A percentile compares a stretch with the other conserved stretches of the same genome.
These are phyloP conservation scores for Dryadomyces quercus-mongolicae DNA, from an alignment of 2,329 filamentous ascomycete genomes.

Conservation along the genomic window DNA sequence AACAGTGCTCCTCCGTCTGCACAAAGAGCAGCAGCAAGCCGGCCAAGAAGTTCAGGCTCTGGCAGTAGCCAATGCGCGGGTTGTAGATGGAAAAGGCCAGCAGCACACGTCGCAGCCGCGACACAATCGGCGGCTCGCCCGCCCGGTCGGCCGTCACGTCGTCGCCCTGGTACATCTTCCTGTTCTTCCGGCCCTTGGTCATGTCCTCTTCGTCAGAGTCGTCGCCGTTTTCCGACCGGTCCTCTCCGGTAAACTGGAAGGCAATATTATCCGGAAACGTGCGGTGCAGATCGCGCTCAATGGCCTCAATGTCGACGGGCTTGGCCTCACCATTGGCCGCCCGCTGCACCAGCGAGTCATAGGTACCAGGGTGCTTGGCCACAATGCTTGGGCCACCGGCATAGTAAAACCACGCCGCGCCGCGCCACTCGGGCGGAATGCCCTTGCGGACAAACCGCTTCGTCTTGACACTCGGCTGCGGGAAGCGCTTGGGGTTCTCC, in stretches of 20 bases:
- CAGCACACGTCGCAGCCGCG: conserved; percentile 70
- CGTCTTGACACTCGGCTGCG: conserved; percentile 66
- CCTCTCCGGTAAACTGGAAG: conserved; percentile 46
- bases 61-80: conserved; percentile 86
- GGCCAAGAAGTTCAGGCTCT: conserved; percentile 89
- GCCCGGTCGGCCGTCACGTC: conserved; percentile 19
- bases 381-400: conserved; percentile 74
- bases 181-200: not conserved
- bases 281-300: conserved; percentile 84
- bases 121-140: conserved; percentile 64
- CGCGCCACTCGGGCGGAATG: conserved; percentile 85
- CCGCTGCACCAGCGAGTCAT: conserved; percentile 55
- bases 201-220: not conserved
- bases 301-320: conserved; percentile 70
- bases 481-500: conserved; percentile 63
- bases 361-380: conserved; percentile 63
- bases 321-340: conserved; percentile 36
- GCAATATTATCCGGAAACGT: conserved; percentile 90
- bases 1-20: conserved; percentile 76
- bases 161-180: not conserved
- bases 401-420: conserved; percentile 96
- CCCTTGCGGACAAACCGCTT: conserved; percentile 89
- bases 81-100: conserved; percentile 87
- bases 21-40: conserved; percentile 84
- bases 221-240: conserved; percentile 17